Percentiles rank a stretch among this genome's conserved stretches.
Conservation (phyloP, 1,284 basidiomycete species). For the Sutorius eximius region DNA sequence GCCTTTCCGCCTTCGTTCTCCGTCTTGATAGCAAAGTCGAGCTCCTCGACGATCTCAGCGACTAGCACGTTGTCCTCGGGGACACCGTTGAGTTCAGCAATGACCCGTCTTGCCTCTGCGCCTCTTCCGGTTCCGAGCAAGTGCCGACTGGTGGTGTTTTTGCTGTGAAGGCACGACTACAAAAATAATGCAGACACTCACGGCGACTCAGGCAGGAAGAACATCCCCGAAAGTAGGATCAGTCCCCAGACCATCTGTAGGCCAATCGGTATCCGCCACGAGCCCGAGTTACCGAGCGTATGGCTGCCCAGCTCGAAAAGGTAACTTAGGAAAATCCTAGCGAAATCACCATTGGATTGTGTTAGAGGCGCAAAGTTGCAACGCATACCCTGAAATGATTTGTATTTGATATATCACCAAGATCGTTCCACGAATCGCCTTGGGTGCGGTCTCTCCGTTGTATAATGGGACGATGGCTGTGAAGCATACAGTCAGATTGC, state of each 20-base stretch:
- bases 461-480: conserved; percentile 77
- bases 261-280: conserved; percentile 72
- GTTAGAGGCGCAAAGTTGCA: not conserved
- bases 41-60: conserved; percentile 53
- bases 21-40: conserved; percentile 63
- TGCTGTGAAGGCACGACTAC: not conserved
- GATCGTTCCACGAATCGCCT: conserved; percentile 70
- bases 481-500: not conserved
- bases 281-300: conserved; percentile 54
- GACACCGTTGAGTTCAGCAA: conserved; percentile 67
- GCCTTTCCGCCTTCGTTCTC: conserved; percentile 80
- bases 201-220: conserved; percentile 82
- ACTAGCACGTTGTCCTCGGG: conserved; percentile 37
- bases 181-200: conserved; percentile 32
- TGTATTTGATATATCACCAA: conserved; percentile 77
- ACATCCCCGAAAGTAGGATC: conserved; percentile 65
- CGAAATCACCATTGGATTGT: not conserved
- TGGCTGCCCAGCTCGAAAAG: conserved; percentile 46
- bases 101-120: conserved; percentile 58
- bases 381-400: conserved; percentile 62
- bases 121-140: conserved; percentile 54
- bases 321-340: conserved; percentile 45
- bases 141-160: conserved; percentile 49
- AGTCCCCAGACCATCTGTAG: conserved; percentile 69
- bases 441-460: conserved; percentile 79